Conservation (phyloP, 1,139 yeast genomes). For the Blastobotrys apis region DNA sequence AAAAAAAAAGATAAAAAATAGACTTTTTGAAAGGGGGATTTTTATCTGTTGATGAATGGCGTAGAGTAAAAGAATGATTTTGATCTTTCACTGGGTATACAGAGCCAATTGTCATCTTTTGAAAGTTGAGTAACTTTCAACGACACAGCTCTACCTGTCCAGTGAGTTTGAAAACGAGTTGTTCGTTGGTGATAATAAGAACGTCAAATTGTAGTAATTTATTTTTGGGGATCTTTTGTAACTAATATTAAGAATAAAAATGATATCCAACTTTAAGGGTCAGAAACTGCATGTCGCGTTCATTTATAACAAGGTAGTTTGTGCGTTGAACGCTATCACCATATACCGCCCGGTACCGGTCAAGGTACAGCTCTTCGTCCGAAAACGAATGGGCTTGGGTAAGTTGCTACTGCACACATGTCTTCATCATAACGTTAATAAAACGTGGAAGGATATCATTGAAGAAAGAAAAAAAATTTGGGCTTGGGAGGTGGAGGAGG, state of each 20-base stretch:
- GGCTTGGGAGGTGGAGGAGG: conserved; percentile 5
- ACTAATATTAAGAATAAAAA: not conserved
- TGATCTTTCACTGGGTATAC: conserved; percentile 5
- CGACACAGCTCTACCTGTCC: conserved; percentile 13
- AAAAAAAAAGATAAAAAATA: no score
- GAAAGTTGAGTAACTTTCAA: not conserved
- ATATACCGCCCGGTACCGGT: conserved; percentile 39
- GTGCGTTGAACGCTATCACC: conserved; percentile 39
- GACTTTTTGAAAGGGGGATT: no score
- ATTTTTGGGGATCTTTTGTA: not conserved
- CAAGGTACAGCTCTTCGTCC: conserved; percentile 31
- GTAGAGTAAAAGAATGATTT: not conserved
- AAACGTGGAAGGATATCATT: conserved; percentile 37
- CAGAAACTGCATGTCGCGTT: conserved; percentile 34
- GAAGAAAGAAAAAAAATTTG: conserved; percentile 5
- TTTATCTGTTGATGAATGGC: not conserved
- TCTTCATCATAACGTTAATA: conserved; percentile 35
- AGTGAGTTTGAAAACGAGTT: not conserved
- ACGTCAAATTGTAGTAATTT: not conserved
- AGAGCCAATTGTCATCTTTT: not conserved
- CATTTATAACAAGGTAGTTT: conserved; percentile 37
- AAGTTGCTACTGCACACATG: conserved; percentile 30
- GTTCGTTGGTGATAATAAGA: conserved; percentile 1
- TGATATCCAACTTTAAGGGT: conserved; percentile 15
- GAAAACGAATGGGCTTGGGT: conserved; percentile 26